Conservation (phyloP, 139 green algal genomes). For the Closterium sp. region DNA sequence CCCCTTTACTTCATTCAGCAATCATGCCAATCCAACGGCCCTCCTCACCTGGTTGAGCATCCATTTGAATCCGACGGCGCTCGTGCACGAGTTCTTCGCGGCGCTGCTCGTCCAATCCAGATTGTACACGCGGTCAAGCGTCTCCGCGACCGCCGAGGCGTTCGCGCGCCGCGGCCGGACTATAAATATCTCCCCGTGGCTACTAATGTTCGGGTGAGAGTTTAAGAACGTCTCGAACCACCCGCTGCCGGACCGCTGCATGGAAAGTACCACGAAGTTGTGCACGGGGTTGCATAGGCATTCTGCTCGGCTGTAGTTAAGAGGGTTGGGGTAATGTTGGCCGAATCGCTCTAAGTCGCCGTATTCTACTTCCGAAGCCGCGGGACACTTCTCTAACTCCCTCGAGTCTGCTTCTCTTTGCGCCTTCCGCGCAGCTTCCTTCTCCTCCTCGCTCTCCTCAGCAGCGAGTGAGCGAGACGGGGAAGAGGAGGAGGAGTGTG, state of each 20-base stretch:
- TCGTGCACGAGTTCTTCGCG: conserved; percentile 31
- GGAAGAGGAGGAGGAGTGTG: background rate
- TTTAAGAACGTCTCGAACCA: conserved; percentile 49
- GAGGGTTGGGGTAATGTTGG: background rate
- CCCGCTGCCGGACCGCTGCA: conserved; percentile 46
- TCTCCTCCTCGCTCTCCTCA: background rate
- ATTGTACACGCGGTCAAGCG: conserved; percentile 36
- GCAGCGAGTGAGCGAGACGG: background rate
- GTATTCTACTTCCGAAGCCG: background rate
- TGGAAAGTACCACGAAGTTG: conserved; percentile 39
- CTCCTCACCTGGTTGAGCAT: conserved; percentile 43
- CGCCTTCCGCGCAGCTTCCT: background rate
- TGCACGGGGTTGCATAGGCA: conserved; percentile 35
- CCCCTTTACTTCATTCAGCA: background rate
- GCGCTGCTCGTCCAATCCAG: conserved; percentile 20
- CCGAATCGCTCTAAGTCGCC: background rate
- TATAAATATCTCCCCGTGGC: conserved; percentile 39
- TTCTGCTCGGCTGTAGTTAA: conserved; percentile 13
- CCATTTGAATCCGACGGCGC: conserved; percentile 43
- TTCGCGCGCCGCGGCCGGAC: conserved; percentile 7
- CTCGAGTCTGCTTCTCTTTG: background rate
- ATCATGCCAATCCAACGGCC: background rate
- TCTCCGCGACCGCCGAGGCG: background rate
- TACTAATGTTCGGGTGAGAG: conserved; percentile 31
- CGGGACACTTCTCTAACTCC: background rate